phyloP scores from a whole-genome alignment of 768 basidiomycete species.

The Boletus sp. region DNA sequence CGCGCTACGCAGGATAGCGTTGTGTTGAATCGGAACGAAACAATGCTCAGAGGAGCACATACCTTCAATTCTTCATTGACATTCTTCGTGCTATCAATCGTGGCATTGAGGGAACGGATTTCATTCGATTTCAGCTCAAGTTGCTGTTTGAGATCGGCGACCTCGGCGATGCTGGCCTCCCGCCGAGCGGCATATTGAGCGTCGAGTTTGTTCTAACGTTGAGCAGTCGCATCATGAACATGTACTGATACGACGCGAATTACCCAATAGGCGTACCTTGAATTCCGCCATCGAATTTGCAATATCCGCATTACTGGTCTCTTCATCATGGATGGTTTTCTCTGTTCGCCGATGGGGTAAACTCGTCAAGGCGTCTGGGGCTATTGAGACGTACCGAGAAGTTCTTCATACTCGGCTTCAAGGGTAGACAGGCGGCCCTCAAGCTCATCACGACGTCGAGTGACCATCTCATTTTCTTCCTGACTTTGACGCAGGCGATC shows the following conservation, averaged over 20 bases:
- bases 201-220: conserved; percentile 81
- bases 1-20: conserved; percentile 57
- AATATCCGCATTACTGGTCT: conserved; percentile 77
- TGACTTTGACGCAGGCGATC: conserved; percentile 87
- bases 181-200: conserved; percentile 90
- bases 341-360: conserved; percentile 45
- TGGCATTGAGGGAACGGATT: conserved; percentile 75
- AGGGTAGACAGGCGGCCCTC: conserved; percentile 76
- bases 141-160: conserved; percentile 83
- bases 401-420: conserved; percentile 94
- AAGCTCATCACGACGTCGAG: conserved; percentile 80
- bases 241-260: not conserved
- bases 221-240: conserved; percentile 1
- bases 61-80: conserved; percentile 99
- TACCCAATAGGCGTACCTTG: conserved; percentile 53
- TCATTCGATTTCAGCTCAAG: conserved; percentile 82
- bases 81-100: conserved; percentile 89
- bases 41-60: conserved; percentile 15
- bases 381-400: conserved; percentile 63
- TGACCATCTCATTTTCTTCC: conserved; percentile 87
- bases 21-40: conserved; percentile 1
- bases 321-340: conserved; percentile 89
- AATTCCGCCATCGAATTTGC: conserved; percentile 85
- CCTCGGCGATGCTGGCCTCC: conserved; percentile 83
- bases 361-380: not conserved